Conservation (phyloP, 164 flowering plant genomes). For the Annona cherimola region DNA sequence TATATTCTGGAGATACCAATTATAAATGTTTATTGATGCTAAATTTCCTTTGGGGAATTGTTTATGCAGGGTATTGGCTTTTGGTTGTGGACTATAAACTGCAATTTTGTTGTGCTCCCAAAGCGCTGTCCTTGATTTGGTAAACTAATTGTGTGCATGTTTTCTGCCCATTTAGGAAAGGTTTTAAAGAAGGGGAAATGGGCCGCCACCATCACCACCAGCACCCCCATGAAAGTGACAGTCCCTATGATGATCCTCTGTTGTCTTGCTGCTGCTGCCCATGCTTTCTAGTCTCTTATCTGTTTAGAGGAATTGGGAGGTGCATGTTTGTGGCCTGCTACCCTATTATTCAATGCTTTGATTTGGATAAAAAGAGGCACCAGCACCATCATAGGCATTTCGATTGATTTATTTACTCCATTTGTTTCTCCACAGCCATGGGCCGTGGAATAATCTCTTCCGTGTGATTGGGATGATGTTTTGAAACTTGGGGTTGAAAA, state of each 20-base stretch:
- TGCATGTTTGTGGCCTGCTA: slow-evolving; percentile 39
- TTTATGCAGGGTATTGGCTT: neutral
- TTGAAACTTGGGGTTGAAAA: neutral
- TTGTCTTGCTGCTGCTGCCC: slow-evolving; percentile 46
- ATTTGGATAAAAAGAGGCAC: slow-evolving; percentile 35
- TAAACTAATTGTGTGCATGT: neutral
- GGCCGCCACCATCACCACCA: slow-evolving; percentile 15
- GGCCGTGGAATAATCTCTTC: neutral
- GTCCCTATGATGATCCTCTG: slow-evolving; percentile 26
- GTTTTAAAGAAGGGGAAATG: slow-evolving; percentile 13
- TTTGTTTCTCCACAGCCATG: neutral
- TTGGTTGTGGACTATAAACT: neutral
- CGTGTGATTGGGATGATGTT: neutral
- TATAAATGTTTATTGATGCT: too few relatives aligned
- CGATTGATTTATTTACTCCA: slow-evolving; percentile 12
- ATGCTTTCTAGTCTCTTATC: slow-evolving; percentile 25
- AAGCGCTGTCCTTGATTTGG: neutral
- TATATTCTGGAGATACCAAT: too few relatives aligned
- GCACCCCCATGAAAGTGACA: slow-evolving; percentile 13
- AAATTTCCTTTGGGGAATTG: neutral
- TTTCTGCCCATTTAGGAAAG: neutral
- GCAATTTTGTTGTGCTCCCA: neutral
- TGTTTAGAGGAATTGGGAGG: slow-evolving; percentile 33
- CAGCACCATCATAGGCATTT: slow-evolving; percentile 41
- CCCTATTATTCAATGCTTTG: slow-evolving; percentile 46